These are phyloP conservation scores for Naganishia vaughanmartiniae DNA, from an alignment of 768 basidiomycete genomes.

Conservation along the genomic window DNA sequence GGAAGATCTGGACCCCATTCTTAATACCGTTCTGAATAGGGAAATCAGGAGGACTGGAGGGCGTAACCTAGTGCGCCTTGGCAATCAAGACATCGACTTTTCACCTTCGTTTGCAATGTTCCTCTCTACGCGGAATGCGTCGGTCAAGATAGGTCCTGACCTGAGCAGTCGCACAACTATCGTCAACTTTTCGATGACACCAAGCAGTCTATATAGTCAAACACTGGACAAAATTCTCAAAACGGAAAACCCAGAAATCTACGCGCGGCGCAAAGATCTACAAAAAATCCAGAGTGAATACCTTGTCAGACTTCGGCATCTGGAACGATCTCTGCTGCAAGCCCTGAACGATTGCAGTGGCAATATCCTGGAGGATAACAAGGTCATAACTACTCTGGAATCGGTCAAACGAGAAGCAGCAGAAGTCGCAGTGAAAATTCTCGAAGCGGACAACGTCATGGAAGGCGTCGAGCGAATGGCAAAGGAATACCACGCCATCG, in stretches of 20 bases:
- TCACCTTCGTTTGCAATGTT: conserved; percentile 99
- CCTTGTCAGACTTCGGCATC: conserved; percentile 80
- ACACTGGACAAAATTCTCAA: conserved; percentile 95
- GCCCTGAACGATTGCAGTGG: conserved; percentile 95
- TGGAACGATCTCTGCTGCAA: conserved; percentile 88
- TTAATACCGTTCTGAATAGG: conserved; percentile 94
- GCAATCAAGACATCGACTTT: conserved; percentile 98
- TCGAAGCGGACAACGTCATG: conserved; percentile 95
- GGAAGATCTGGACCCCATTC: conserved; percentile 92
- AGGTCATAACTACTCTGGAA: conserved; percentile 90
- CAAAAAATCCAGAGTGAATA: conserved; percentile 99
- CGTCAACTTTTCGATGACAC: conserved; percentile 97
- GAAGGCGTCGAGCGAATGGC: conserved; percentile 94
- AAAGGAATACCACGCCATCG: conserved; percentile 85
- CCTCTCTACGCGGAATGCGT: conserved; percentile 93
- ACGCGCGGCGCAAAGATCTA: conserved; percentile 88
- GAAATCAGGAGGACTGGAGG: conserved; percentile 95
- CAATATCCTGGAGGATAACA: conserved; percentile 95
- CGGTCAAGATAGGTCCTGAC: conserved; percentile 95
- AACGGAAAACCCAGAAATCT: conserved; percentile 93
- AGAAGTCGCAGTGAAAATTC: conserved; percentile 90
- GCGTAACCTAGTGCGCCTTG: conserved; percentile 91
- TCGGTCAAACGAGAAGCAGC: conserved; percentile 93
- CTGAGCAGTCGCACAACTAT: conserved; percentile 96
- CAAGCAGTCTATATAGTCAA: conserved; percentile 96